phyloP scores from a whole-genome alignment of 2,329 filamentous ascomycete genomes.

The Talaromyces amestolkiae region DNA sequence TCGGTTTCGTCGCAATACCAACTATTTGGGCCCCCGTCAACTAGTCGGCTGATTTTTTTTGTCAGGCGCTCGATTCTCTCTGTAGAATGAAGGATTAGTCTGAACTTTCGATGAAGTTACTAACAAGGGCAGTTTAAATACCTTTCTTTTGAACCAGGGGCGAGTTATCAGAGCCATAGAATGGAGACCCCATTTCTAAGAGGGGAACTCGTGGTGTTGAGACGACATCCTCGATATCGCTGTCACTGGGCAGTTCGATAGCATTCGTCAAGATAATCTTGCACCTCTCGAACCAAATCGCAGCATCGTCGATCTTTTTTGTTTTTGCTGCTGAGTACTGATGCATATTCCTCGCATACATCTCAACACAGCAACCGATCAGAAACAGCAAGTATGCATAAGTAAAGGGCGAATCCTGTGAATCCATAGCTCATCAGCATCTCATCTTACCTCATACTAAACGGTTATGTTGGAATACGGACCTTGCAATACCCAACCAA shows the following conservation, averaged over 20 bases:
- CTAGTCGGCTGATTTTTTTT: conserved; percentile 2
- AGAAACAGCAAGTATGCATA: conserved; percentile 15
- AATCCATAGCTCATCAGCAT: background rate
- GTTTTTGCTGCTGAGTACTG: conserved; percentile 17
- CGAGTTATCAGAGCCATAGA: background rate
- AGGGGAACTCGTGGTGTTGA: background rate
- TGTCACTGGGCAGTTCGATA: background rate
- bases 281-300: conserved; percentile 15
- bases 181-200: background rate
- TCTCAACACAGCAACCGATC: conserved; percentile 17
- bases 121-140: background rate
- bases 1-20: conserved; percentile 10
- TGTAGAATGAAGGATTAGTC: background rate
- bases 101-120: background rate
- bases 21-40: background rate
- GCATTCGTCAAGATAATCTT: background rate
- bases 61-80: background rate
- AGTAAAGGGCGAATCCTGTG: conserved; percentile 5
- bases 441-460: background rate
- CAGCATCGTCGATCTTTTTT: conserved; percentile 16
- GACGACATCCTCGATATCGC: background rate
- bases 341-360: conserved; percentile 20
- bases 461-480: background rate
- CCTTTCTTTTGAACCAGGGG: background rate
- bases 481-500: conserved; percentile 10